Base-by-base conservation (phyloP, 192 early-diverging fungal species). In the Coemansia nantahalensis region DNA sequence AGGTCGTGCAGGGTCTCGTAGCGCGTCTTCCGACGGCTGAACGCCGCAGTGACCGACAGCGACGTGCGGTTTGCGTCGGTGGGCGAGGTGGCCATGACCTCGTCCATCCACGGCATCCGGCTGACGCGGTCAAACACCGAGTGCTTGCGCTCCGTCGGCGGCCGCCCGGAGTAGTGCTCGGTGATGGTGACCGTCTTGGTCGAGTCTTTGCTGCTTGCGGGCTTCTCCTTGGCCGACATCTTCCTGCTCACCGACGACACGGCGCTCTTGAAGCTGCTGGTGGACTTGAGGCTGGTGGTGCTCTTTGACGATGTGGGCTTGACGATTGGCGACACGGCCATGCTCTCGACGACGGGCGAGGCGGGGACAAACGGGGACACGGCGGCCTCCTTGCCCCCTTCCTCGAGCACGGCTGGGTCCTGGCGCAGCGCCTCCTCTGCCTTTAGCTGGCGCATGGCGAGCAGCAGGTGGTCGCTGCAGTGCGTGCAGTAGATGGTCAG, bases 71-170 rank as follows among this genome's bases (percentile, higher is more conserved):
- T 53, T 19, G 38, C 40, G 26, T 72, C 56, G 9, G 68, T 72
- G 0, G 68, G 68, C 0, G 68, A 72, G n/a, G 51, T 39, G n/a
- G n/a, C n/a, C 68, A 72, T 64, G 16, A 72, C 50, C 15, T 64
- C 68, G 23, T 72, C 68, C 68, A 72, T 72, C 68, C 68, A 72
- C 39, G 58, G 48, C 48, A 59, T 53, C 14, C 49, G 46, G 39
- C 68, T 72, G 10, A 65, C 56, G 3, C 68, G 51, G 23, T 51
- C 48, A 52, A 58, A 66, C 12, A 66, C 64, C n/a, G 64, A 58
- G 8, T 47, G 40, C 28, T 56, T 44, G 33, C 49, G 48, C 38
- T 45, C 19, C 17, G 4, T 42, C 30, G 21, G n/a, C 32, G 4
- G 46, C 39, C 11, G 26, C n/a, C n/a, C n/a, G n/a, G n/a, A n/a